Evolutionary conservation across 192 early-diverging fungal genomes (phyloP).

Genomic region (Helicostylum pulchrum): DNA sequence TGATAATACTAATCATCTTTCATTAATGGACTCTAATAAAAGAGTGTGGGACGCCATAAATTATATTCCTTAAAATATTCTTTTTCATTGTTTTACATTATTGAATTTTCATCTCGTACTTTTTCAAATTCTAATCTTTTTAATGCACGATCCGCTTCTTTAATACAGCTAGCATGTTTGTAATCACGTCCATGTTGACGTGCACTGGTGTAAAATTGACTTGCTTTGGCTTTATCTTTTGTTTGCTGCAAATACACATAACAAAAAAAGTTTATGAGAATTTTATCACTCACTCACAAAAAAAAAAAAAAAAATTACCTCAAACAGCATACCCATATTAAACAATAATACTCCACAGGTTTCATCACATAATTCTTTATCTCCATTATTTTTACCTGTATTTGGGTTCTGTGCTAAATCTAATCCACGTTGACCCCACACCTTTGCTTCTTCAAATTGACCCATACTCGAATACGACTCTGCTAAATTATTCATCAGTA

Average conservation of each 20-base stretch:
- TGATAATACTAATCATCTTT: neutral
- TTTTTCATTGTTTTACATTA: conserved; percentile 7
- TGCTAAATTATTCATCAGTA: conserved; percentile 59
- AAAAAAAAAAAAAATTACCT: too few relatives aligned
- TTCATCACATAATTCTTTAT: conserved; percentile 46
- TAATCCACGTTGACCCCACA: conserved; percentile 53
- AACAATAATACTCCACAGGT: conserved; percentile 51
- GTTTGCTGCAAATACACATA: conserved; percentile 34
- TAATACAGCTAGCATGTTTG: conserved; percentile 35
- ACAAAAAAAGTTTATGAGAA: conserved; percentile 9
- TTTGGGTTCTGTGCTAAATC: conserved; percentile 44
- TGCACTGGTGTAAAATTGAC: conserved; percentile 39
- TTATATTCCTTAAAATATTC: neutral
- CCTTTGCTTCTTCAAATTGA: conserved; percentile 46
- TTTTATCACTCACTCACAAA: neutral
- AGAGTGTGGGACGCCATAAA: neutral
- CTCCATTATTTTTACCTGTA: conserved; percentile 29
- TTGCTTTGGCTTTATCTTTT: conserved; percentile 36
- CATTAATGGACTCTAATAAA: neutral
- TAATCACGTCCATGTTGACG: conserved; percentile 40
- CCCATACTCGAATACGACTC: conserved; percentile 51
- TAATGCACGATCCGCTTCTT: conserved; percentile 41
- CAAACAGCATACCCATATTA: conserved; percentile 56
- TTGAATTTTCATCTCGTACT: neutral
- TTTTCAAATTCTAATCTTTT: conserved; percentile 34